Evolutionary conservation across 345 rosid genomes (phyloP), one percentile per base, ranked within the genome.

Genomic region (Salix udensis): DNA sequence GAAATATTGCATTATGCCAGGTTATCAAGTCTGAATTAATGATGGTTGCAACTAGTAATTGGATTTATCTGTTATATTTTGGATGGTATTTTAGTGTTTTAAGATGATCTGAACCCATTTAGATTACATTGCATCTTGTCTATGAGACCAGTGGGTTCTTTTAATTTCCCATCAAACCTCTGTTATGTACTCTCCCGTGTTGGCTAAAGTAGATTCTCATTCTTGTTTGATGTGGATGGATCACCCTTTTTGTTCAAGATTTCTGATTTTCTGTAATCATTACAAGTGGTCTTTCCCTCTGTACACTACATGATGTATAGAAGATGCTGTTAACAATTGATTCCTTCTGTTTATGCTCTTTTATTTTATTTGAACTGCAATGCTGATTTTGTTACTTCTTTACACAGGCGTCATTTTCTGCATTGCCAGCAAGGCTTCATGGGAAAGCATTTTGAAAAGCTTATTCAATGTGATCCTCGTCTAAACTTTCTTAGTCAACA

Each of bases 381-480:
- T 65, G 46, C 64, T 75, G 72, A 67, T 40, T n/a, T 31, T 44
- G 44, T 74, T 19, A 6, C 58, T 76, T 68, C 61, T 55, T 2
- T 30, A 3, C 44, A 11, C 67, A 95, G 98, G 92, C 89, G 81
- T 71, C 98, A 95, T 86, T 93, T 88, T 90, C 90, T 95, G 86
- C 96, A 91, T 83, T 93, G 94, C 84, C 91, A 90, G 48, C 98
- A 84, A 84, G 98, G 98, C 71, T 80, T 91, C 74, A 80, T 95
- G 75, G 88, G 85, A 82, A 95, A 86, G 78, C 98, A 95, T 88
- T 90, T 90, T 15, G 98, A 95, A 77, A 95, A 95, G 84, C 97
- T 95, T 44, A 89, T 95, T 77, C 98, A 95, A 50, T 95, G 98
- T 79, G 98, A 95, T 78, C 84, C 85, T 84, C 93, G 98, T 21